Evolutionary conservation across 106 monocot species (phyloP).

Genomic region (Amphibolis antarctica): DNA sequence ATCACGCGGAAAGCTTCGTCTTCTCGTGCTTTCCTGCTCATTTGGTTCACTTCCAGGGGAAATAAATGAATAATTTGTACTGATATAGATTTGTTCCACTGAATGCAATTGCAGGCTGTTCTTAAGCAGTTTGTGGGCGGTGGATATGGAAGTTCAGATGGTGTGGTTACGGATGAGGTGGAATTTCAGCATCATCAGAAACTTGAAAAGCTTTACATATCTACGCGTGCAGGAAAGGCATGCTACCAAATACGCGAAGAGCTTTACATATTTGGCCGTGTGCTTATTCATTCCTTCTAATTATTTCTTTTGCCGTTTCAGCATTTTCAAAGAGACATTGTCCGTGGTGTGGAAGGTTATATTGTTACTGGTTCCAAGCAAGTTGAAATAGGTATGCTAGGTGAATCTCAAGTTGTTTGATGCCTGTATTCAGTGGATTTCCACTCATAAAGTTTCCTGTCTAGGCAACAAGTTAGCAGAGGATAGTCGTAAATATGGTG

Average conservation of each 20-base stretch:
- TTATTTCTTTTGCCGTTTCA: constrained; percentile 22
- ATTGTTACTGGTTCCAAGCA: constrained; percentile 82
- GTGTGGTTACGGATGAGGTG: constrained; percentile 41
- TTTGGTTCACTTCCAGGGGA: no score
- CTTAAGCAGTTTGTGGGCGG: constrained; percentile 84
- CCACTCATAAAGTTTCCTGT: not conserved
- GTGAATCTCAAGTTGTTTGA: not conserved
- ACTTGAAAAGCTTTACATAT: constrained; percentile 84
- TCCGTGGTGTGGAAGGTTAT: constrained; percentile 93
- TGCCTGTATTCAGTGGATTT: not conserved
- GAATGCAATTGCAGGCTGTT: constrained; percentile 47
- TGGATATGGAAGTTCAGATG: constrained; percentile 67
- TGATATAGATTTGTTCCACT: no score
- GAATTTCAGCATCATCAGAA: constrained; percentile 68
- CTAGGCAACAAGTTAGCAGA: constrained; percentile 75
- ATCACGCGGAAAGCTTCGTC: no score
- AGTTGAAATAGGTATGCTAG: constrained; percentile 70
- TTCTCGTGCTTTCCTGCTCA: no score
- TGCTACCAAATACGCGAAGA: no score
- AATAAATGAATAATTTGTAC: no score
- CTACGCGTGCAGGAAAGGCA: constrained; percentile 89
- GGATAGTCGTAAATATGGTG: constrained; percentile 89
- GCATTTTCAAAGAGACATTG: constrained; percentile 96
- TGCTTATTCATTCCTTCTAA: constrained; percentile 3
- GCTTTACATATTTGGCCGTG: not conserved